Percentiles rank a stretch among this genome's conserved stretches.
Conservation (phyloP, 2,329 filamentous ascomycete genomes). For the Akanthomyces lecanii region DNA sequence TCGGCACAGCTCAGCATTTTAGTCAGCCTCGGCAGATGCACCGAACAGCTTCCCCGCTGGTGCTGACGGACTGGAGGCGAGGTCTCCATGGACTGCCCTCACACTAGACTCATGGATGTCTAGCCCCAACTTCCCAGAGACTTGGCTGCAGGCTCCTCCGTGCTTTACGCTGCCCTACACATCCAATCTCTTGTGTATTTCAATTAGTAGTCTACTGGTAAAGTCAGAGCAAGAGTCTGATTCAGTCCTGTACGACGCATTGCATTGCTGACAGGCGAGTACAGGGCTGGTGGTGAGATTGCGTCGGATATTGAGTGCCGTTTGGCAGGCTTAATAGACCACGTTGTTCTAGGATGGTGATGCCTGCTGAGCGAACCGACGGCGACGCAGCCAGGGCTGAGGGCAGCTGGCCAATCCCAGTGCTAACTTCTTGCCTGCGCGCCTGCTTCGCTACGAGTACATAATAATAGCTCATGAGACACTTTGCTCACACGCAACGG, state of each 20-base stretch:
- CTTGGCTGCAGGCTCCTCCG: background rate
- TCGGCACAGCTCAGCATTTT: background rate
- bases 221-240: background rate
- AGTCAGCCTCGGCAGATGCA: slow-evolving; percentile 5
- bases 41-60: slow-evolving; percentile 3
- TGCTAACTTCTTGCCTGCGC: background rate
- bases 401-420: background rate
- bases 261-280: background rate
- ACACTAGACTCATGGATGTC: background rate
- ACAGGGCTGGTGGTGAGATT: background rate
- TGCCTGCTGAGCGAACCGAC: background rate
- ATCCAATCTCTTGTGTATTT: background rate
- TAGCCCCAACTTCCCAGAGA: background rate
- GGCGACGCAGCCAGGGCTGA: slow-evolving; percentile 2
- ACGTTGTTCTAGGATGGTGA: background rate
- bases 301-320: background rate
- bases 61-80: background rate
- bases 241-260: slow-evolving; percentile 3
- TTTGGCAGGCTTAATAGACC: background rate
- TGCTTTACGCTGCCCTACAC: background rate
- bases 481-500: background rate
- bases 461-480: background rate
- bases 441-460: too few species aligned
- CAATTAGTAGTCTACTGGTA: background rate
- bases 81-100: background rate